Evolutionary conservation across 768 basidiomycete genomes (phyloP).

Genomic region (Lactarius hengduanensis): DNA sequence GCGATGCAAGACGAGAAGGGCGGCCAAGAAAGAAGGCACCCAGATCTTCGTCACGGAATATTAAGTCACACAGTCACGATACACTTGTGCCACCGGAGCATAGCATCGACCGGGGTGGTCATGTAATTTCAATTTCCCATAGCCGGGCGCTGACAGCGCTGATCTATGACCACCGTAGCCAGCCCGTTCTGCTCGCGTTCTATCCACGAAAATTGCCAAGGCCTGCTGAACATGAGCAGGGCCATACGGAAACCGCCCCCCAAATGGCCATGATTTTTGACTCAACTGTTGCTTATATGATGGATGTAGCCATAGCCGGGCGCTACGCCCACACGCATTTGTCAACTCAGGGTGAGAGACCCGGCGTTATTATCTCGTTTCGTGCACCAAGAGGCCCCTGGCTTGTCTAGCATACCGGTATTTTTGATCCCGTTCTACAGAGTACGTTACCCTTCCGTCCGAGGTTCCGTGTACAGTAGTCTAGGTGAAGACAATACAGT

Average conservation of each 20-base stretch:
- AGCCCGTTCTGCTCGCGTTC: background rate
- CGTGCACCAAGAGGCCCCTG: background rate
- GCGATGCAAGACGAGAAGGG: background rate
- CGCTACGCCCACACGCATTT: constrained; percentile 5
- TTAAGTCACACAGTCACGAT: background rate
- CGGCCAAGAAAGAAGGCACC: background rate
- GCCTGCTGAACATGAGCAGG: no score
- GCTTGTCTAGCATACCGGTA: background rate
- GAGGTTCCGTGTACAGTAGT: background rate
- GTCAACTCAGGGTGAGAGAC: background rate
- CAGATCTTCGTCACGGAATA: background rate
- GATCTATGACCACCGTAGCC: background rate
- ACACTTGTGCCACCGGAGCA: background rate
- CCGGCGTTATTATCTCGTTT: constrained; percentile 17
- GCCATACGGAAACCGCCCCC: no score
- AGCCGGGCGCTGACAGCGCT: background rate
- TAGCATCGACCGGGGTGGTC: constrained; percentile 1
- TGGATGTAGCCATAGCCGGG: background rate
- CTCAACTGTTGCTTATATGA: background rate
- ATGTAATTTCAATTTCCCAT: background rate
- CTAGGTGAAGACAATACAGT: background rate
- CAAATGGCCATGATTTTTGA: background rate
- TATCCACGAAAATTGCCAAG: background rate
- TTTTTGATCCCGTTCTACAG: background rate
- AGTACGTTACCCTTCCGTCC: background rate